phyloP scores from a whole-genome alignment of 2,329 filamentous ascomycete species.

The Pseudopyricularia javanii region DNA sequence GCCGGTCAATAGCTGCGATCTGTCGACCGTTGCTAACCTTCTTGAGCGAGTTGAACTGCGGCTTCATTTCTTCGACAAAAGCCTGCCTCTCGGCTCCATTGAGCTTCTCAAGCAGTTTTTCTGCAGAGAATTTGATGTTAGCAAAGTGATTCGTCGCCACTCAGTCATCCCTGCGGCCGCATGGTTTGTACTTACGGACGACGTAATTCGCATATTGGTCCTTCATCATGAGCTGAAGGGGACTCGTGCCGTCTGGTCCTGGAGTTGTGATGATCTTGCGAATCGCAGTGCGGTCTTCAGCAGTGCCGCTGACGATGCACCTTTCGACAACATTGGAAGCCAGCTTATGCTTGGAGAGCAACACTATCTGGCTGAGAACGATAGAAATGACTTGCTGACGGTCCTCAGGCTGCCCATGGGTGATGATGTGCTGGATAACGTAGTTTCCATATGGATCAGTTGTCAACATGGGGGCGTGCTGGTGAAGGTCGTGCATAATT shows the following conservation, averaged over 20 bases:
- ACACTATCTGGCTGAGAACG: slow-evolving; percentile 59
- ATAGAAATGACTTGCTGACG: slow-evolving; percentile 59
- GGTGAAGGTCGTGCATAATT: slow-evolving; percentile 70
- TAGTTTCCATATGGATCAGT: slow-evolving; percentile 92
- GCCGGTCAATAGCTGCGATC: slow-evolving; percentile 48
- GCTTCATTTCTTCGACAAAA: slow-evolving; percentile 52
- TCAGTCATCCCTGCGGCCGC: not conserved
- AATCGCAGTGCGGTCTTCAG: slow-evolving; percentile 58
- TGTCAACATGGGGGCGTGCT: slow-evolving; percentile 59
- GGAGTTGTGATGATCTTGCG: slow-evolving; percentile 47
- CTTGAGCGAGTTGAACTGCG: slow-evolving; percentile 48
- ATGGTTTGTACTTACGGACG: slow-evolving; percentile 60
- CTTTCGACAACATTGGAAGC: slow-evolving; percentile 97
- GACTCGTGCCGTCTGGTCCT: slow-evolving; percentile 52
- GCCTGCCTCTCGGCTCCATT: slow-evolving; percentile 44
- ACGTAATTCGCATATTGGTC: slow-evolving; percentile 96
- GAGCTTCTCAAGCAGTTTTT: slow-evolving; percentile 63
- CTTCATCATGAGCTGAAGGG: slow-evolving; percentile 68
- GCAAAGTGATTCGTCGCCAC: not conserved
- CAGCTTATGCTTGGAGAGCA: slow-evolving; percentile 86
- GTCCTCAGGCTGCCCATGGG: slow-evolving; percentile 63
- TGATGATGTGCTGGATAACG: slow-evolving; percentile 84
- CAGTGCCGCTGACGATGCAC: slow-evolving; percentile 63
- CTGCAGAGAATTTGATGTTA: slow-evolving; percentile 30
- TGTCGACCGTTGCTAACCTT: slow-evolving; percentile 55